A percentile compares a stretch with the other conserved stretches of the same genome.
Evolutionary conservation across 2,329 filamentous ascomycete genomes (phyloP).

Genomic region (Clarireedia sp.): DNA sequence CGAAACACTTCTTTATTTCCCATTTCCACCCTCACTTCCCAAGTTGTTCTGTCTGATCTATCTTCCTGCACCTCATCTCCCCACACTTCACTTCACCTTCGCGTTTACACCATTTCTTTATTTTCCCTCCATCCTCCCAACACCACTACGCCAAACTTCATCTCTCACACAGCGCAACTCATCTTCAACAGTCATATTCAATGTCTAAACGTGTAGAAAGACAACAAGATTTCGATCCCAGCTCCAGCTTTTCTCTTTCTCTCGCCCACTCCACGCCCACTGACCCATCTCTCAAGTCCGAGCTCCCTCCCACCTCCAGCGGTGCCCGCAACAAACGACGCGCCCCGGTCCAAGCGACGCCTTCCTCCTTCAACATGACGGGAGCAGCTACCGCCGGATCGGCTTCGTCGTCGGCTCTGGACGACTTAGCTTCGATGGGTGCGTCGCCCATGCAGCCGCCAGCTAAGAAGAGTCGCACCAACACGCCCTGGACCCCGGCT

Average conservation of each 20-base stretch:
- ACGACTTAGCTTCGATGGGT: too few relatives aligned
- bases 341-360: constrained; percentile 12
- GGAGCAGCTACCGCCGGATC: constrained; percentile 10
- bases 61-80: neutral
- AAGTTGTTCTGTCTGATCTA: neutral
- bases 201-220: constrained; percentile 28
- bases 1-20: constrained; percentile 5
- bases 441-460: constrained; percentile 39
- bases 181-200: constrained; percentile 12
- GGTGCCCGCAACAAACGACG: constrained; percentile 25
- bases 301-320: constrained; percentile 11
- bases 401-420: too few relatives aligned
- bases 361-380: constrained; percentile 18
- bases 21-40: neutral
- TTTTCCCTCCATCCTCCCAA: neutral
- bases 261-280: constrained; percentile 15
- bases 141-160: constrained; percentile 10
- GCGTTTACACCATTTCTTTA: constrained; percentile 1
- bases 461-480: constrained; percentile 91
- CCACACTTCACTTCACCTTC: neutral
- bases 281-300: constrained; percentile 17
- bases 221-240: constrained; percentile 17
- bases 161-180: constrained; percentile 7
- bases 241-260: constrained; percentile 19
- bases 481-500: constrained; percentile 93